Evolutionary conservation across 805 yeast genomes (phyloP).

Genomic region (Lachancea lanzarotensis): DNA sequence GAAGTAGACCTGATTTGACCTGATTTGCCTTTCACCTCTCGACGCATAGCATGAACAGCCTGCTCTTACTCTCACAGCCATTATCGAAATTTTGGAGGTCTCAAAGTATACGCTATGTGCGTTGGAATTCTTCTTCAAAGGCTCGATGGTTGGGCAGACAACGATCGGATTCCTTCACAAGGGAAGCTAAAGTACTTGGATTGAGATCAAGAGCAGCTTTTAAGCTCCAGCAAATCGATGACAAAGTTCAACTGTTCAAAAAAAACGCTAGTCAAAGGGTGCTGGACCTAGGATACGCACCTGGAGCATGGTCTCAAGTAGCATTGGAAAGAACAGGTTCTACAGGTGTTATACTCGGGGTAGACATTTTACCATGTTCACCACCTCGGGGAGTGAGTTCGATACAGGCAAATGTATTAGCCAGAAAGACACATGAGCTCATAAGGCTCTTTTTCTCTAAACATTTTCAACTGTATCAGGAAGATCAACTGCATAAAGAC

Average conservation of each 20-base stretch:
- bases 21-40: not conserved
- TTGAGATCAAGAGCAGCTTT: slow-evolving; percentile 86
- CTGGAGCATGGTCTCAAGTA: slow-evolving; percentile 93
- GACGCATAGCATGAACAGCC: not conserved
- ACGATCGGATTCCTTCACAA: slow-evolving; percentile 53
- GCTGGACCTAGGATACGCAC: slow-evolving; percentile 87
- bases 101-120: not conserved
- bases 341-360: slow-evolving; percentile 61
- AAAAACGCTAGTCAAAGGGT: slow-evolving; percentile 44
- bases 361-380: slow-evolving; percentile 68
- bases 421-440: slow-evolving; percentile 52
- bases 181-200: slow-evolving; percentile 56
- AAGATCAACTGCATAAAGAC: slow-evolving; percentile 31
- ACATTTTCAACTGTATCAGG: slow-evolving; percentile 26
- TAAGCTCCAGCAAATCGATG: slow-evolving; percentile 71
- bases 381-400: slow-evolving; percentile 80
- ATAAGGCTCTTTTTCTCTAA: slow-evolving; percentile 46
- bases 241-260: slow-evolving; percentile 52
- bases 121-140: slow-evolving; percentile 45
- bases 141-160: slow-evolving; percentile 73
- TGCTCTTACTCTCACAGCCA: not conserved
- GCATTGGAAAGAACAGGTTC: slow-evolving; percentile 49
- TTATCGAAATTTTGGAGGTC: not conserved
- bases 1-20: no score
- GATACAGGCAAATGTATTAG: slow-evolving; percentile 82